Conservation (phyloP, 1,139 yeast species). For the Kluyveromyces marxianus region DNA sequence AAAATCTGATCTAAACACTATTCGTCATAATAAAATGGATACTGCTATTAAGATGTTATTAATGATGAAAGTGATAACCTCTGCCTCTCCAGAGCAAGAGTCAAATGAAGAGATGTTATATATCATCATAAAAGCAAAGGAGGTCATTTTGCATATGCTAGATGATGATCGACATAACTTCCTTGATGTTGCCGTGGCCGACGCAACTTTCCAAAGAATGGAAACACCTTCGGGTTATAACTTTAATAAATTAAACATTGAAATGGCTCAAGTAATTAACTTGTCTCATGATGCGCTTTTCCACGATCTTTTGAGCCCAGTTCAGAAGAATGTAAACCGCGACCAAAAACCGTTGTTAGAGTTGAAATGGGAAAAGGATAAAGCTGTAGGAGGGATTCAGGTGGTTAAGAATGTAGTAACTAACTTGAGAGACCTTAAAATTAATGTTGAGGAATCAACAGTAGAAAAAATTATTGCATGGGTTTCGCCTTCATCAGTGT, state of each 20-base stretch:
- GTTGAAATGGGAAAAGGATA: slow-evolving; percentile 56
- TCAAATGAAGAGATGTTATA: slow-evolving; percentile 26
- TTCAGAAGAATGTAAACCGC: slow-evolving; percentile 8
- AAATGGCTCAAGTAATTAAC: slow-evolving; percentile 65
- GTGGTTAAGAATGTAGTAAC: slow-evolving; percentile 49
- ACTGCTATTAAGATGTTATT: slow-evolving; percentile 28
- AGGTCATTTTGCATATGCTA: slow-evolving; percentile 64
- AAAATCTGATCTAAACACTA: slow-evolving; percentile 27
- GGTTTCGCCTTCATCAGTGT: slow-evolving; percentile 43
- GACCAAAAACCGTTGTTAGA: slow-evolving; percentile 32
- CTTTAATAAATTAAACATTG: slow-evolving; percentile 50
- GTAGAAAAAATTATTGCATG: slow-evolving; percentile 50
- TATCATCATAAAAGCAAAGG: slow-evolving; percentile 66
- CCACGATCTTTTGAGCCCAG: slow-evolving; percentile 66
- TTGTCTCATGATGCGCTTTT: slow-evolving; percentile 52
- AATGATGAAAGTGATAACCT: slow-evolving; percentile 29
- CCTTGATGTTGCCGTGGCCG: slow-evolving; percentile 62
- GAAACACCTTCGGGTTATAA: slow-evolving; percentile 60
- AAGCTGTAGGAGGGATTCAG: slow-evolving; percentile 62
- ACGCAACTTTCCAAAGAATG: slow-evolving; percentile 52
- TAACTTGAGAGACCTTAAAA: slow-evolving; percentile 45
- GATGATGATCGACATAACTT: slow-evolving; percentile 56
- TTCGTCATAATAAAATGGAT: slow-evolving; percentile 26
- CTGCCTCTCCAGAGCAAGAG: slow-evolving; percentile 24
- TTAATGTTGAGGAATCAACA: slow-evolving; percentile 55